These are phyloP conservation scores for Leccinum pachyderme DNA, from an alignment of 1,284 basidiomycete genomes.

Conservation along the genomic window DNA sequence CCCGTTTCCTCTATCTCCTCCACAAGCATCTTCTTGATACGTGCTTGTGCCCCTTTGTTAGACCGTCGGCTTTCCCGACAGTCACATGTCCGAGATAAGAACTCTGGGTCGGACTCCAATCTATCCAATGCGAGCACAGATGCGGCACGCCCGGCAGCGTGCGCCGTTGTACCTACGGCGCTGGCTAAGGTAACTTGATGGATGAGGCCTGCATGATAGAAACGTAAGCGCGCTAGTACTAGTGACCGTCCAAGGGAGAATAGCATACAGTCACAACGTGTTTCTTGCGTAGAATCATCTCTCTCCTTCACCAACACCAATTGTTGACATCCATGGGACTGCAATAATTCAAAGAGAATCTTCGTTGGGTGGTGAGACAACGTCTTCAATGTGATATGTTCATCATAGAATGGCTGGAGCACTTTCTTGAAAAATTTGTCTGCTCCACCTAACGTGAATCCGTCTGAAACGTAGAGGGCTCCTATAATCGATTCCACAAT, in stretches of 20 bases:
- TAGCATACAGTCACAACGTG: slow-evolving; percentile 49
- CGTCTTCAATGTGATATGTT: slow-evolving; percentile 65
- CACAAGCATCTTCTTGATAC: slow-evolving; percentile 35
- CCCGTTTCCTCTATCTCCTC: slow-evolving; percentile 35
- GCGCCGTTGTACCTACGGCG: slow-evolving; percentile 47
- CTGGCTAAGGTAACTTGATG: slow-evolving; percentile 65
- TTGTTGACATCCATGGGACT: slow-evolving; percentile 64
- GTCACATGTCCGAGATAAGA: slow-evolving; percentile 62
- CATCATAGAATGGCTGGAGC: slow-evolving; percentile 72
- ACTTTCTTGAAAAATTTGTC: slow-evolving; percentile 64
- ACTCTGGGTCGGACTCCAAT: slow-evolving; percentile 58
- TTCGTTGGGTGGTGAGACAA: slow-evolving; percentile 73
- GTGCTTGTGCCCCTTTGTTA: slow-evolving; percentile 42
- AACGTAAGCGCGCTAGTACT: slow-evolving; percentile 9
- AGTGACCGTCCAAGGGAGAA: slow-evolving; percentile 2
- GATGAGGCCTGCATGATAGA: slow-evolving; percentile 49
- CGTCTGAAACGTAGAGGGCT: slow-evolving; percentile 72
- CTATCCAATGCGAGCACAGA: slow-evolving; percentile 62
- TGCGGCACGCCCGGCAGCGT: slow-evolving; percentile 55
- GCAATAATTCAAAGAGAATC: slow-evolving; percentile 66
- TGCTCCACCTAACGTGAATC: slow-evolving; percentile 56
- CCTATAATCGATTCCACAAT: slow-evolving; percentile 75
- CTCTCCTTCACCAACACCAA: slow-evolving; percentile 53
- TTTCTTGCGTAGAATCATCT: slow-evolving; percentile 37
- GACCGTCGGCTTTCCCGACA: slow-evolving; percentile 46